Base-by-base conservation (phyloP, 2,329 filamentous ascomycete genomes). In the Botrytis paeoniae region DNA sequence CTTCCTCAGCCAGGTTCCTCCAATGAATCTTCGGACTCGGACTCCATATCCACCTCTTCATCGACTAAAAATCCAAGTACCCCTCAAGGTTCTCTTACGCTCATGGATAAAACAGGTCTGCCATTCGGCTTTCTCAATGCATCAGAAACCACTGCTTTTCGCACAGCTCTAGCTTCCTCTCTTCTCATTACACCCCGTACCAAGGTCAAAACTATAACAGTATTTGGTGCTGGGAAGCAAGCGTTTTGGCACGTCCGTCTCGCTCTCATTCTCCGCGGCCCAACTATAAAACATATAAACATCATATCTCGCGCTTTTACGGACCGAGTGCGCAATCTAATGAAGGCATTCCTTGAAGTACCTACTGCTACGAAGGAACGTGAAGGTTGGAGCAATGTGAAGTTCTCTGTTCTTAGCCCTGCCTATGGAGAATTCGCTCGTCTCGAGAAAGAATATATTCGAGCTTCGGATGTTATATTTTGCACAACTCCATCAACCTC, bases 161-260 rank as follows among this genome's bases (percentile, higher is more conserved):
- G 93, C 74, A 96, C 93, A 0, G 92, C 93, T 0, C 84, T 95
- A 18, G 89, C 89, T 1, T 92, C 91, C 6, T 88, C 91, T 71
- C 89, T 91, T 39, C 85, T 94, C 0, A 85, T 94, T 48, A 82
- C 83, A 32, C 87, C 87, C 54, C 92, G 95, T 72, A 85, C 87
- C 72, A 87, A 87, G 41, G 91, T 97, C 60, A 90, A 91, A 80
- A 93, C 91, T 22, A 80, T 98, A 18, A 91, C 92, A 22, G 91
- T 97, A 70, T 98, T 98, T 81, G 95, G 95, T 37, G 91, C 92
- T 48, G 95, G 95, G 63, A 90, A 92, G 77, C 95, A 98, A 84
- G 95, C 95, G 20, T 97, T 95, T 84, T 98, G 95, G 95, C 95
- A 98, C 81, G 89, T 97, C 61, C 91, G 94, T 0, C 87, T 98